A percentile compares a stretch with the other conserved stretches of the same genome.
These are phyloP conservation scores for Physocladia obscura DNA, from an alignment of 192 early-diverging fungal genomes.

Conservation along the genomic window DNA sequence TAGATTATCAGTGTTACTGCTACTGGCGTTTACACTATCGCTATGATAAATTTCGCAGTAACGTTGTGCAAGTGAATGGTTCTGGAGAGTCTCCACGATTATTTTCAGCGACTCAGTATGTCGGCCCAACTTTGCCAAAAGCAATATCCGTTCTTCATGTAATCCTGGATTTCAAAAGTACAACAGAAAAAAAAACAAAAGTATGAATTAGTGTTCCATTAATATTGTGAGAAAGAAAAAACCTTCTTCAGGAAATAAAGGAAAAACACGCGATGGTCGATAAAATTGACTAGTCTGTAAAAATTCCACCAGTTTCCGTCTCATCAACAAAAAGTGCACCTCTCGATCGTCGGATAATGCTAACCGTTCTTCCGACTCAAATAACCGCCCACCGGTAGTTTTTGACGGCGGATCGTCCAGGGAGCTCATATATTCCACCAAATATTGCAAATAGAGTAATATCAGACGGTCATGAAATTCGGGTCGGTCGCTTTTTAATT, in stretches of 20 bases:
- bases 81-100: slow-evolving; percentile 76
- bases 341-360: neutral
- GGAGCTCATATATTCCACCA: slow-evolving; percentile 42
- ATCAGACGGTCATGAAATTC: slow-evolving; percentile 79
- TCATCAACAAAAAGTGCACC: slow-evolving; percentile 26
- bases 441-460: slow-evolving; percentile 73
- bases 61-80: slow-evolving; percentile 68
- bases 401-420: neutral
- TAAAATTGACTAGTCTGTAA: slow-evolving; percentile 71
- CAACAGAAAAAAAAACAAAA: neutral
- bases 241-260: slow-evolving; percentile 72
- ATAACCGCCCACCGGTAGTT: slow-evolving; percentile 13
- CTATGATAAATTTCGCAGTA: slow-evolving; percentile 46
- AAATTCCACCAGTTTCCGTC: slow-evolving; percentile 62
- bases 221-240: no score
- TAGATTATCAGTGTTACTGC: slow-evolving; percentile 36
- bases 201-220: neutral
- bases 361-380: slow-evolving; percentile 27
- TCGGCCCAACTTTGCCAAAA: slow-evolving; percentile 78
- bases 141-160: slow-evolving; percentile 77
- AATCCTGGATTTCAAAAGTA: no score
- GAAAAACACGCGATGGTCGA: slow-evolving; percentile 72
- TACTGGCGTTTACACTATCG: neutral
- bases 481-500: slow-evolving; percentile 63
- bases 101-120: slow-evolving; percentile 84